Evolutionary conservation across 1,284 basidiomycete species (phyloP).

Genomic region (Ganoderma boninense): DNA sequence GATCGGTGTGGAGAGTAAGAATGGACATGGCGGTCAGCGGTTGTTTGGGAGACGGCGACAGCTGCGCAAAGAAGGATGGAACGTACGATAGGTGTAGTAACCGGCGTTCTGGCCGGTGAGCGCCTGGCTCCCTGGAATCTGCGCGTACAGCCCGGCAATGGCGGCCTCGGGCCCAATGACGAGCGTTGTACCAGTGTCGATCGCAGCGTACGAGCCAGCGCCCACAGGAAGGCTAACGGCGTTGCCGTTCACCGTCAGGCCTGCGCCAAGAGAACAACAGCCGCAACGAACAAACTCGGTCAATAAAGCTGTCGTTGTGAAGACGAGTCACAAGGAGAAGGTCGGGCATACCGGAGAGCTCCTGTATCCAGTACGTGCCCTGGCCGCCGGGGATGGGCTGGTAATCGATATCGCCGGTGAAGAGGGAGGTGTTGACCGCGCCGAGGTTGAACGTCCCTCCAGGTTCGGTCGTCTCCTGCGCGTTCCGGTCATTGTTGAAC

Average conservation of each 20-base stretch:
- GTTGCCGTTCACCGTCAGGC: conserved; percentile 63
- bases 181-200: conserved; percentile 91
- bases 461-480: conserved; percentile 56
- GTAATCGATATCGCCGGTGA: conserved; percentile 84
- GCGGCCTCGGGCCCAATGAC: conserved; percentile 79
- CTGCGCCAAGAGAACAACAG: conserved; percentile 40
- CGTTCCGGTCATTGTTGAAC: conserved; percentile 63
- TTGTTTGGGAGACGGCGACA: too few species aligned
- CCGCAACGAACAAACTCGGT: background rate
- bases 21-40: background rate
- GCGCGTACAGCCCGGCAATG: conserved; percentile 73
- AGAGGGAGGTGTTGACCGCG: conserved; percentile 71
- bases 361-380: conserved; percentile 47
- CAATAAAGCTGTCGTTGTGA: background rate
- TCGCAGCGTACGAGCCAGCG: conserved; percentile 64
- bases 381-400: conserved; percentile 60
- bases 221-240: conserved; percentile 57
- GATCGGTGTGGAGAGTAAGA: too few species aligned
- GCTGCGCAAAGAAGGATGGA: background rate
- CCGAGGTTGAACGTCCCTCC: conserved; percentile 88
- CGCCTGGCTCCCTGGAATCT: conserved; percentile 73
- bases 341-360: conserved; percentile 31
- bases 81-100: conserved; percentile 79
- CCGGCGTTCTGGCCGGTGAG: conserved; percentile 73
- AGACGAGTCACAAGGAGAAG: too few species aligned